Evolutionary conservation across 202 grass and related monocot species (phyloP).

Genomic region (Zizania palustris): DNA sequence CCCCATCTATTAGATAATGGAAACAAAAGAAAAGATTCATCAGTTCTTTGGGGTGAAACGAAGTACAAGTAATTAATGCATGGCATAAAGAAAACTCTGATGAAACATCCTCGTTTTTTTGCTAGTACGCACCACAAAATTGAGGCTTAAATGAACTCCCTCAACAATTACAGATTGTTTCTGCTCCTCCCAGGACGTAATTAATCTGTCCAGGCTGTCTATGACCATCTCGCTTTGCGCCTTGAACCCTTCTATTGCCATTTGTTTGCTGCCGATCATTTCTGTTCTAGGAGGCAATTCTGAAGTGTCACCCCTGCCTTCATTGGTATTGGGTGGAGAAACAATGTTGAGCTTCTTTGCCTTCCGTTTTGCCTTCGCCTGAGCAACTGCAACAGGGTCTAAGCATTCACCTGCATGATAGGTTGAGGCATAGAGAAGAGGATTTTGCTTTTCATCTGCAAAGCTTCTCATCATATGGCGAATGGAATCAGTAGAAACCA

Average conservation of each 20-base stretch:
- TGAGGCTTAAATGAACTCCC: conserved; percentile 97
- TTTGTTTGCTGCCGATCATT: conserved; percentile 74
- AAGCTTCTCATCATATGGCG: conserved; percentile 99
- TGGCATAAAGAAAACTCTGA: not conserved
- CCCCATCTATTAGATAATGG: conserved; percentile 74
- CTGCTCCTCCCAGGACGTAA: conserved; percentile 92
- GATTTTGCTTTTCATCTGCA: conserved; percentile 83
- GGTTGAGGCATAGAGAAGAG: conserved; percentile 90
- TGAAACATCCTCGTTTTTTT: conserved; percentile 11
- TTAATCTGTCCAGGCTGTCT: conserved; percentile 90
- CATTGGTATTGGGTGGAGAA: conserved; percentile 47
- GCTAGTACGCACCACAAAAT: conserved; percentile 81
- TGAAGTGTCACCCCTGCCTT: conserved; percentile 44
- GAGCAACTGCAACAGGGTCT: conserved; percentile 74
- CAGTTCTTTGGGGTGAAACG: conserved; percentile 6
- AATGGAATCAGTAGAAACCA: conserved; percentile 94
- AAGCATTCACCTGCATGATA: conserved; percentile 92
- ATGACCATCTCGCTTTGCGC: conserved; percentile 99
- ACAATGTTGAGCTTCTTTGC: conserved; percentile 67
- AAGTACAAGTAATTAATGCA: conserved; percentile 28
- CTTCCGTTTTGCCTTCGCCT: conserved; percentile 82
- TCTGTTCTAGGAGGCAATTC: conserved; percentile 55
- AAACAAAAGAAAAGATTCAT: conserved; percentile 27
- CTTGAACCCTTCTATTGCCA: conserved; percentile 97
- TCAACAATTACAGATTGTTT: conserved; percentile 96